Conservation (phyloP, 805 yeast genomes). For the Starmera pachycereana region DNA sequence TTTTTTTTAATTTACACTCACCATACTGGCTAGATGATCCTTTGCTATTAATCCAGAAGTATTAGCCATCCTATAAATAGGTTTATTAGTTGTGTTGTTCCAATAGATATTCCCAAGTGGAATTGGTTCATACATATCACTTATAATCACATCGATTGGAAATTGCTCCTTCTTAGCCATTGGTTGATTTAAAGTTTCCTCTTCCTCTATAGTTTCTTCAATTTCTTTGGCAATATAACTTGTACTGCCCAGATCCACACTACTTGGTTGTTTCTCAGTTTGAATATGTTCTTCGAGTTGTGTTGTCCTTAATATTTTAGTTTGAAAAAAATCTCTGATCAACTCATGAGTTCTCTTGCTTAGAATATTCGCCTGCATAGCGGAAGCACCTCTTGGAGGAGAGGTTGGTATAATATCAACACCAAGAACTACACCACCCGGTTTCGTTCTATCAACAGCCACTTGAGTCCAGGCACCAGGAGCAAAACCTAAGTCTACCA, state of each 20-base stretch:
- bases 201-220: constrained; percentile 4
- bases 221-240: constrained; percentile 22
- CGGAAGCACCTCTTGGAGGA: constrained; percentile 73
- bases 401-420: constrained; percentile 70
- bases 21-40: constrained; percentile 79
- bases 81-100: constrained; percentile 62
- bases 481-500: constrained; percentile 85
- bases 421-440: constrained; percentile 55
- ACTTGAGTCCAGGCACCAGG: constrained; percentile 96
- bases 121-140: constrained; percentile 76
- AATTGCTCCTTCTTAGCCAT: constrained; percentile 1
- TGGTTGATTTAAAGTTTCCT: constrained; percentile 4
- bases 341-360: constrained; percentile 50
- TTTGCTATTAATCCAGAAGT: constrained; percentile 73
- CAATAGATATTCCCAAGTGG: constrained; percentile 40
- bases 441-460: constrained; percentile 42
- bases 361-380: constrained; percentile 83
- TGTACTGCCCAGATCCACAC: constrained; percentile 1
- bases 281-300: constrained; percentile 8
- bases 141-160: constrained; percentile 57
- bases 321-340: constrained; percentile 39
- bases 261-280: constrained; percentile 1
- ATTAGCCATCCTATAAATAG: constrained; percentile 87
- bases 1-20: constrained; percentile 17
- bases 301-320: background rate